Conservation (phyloP, 805 yeast genomes). For the Saccharomycopsis schoenii region DNA sequence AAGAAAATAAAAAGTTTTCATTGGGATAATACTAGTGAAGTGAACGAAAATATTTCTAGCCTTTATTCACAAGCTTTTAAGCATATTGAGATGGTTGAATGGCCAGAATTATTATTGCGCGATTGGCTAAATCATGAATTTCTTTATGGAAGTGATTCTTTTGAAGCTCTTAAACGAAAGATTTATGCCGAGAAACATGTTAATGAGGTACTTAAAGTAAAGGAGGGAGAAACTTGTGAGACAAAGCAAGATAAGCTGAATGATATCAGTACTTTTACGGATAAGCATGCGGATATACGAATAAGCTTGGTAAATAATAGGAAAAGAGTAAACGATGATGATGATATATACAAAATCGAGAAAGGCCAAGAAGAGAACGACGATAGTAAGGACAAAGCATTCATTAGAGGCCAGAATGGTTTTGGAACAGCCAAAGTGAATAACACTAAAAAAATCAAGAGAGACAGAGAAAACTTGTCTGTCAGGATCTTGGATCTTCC, state of each 20-base stretch:
- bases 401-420: background rate
- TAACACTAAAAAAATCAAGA: slow-evolving; percentile 12
- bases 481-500: slow-evolving; percentile 47
- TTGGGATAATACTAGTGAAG: background rate
- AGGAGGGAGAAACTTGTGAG: background rate
- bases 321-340: background rate
- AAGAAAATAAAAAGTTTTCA: background rate
- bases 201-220: background rate
- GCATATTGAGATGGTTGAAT: background rate
- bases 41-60: background rate
- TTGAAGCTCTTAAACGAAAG: background rate
- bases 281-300: background rate
- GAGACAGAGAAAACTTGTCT: slow-evolving; percentile 53
- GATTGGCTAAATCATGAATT: slow-evolving; percentile 7
- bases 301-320: background rate
- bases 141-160: background rate
- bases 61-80: background rate
- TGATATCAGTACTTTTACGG: background rate
- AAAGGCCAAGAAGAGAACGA: no score
- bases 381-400: background rate
- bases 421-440: slow-evolving; percentile 9
- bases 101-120: slow-evolving; percentile 3
- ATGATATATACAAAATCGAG: background rate
- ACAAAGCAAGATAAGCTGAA: background rate
- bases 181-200: background rate